These are phyloP conservation scores for Vaccinium vitisidaea DNA, from an alignment of 148 eudicot species.

Conservation along the genomic window DNA sequence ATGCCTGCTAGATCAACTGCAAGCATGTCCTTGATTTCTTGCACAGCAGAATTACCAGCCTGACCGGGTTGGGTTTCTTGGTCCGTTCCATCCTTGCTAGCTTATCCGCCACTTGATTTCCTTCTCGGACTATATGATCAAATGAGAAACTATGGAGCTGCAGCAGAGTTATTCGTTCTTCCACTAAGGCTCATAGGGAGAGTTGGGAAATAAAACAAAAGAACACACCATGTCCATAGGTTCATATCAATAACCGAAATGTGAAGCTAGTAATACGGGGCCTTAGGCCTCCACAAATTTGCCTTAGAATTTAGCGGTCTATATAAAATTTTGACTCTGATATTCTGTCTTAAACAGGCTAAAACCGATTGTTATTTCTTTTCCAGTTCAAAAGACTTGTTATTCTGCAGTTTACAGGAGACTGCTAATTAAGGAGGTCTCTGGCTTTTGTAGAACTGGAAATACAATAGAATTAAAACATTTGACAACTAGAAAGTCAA, in stretches of 20 bases:
- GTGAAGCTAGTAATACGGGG: not conserved
- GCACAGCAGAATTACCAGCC: not conserved
- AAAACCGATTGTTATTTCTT: not conserved
- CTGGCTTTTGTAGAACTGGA: not conserved
- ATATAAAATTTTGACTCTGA: not conserved
- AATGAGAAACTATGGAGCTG: not conserved
- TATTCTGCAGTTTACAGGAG: not conserved
- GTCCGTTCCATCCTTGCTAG: not conserved
- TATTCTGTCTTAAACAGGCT: constrained; percentile 4
- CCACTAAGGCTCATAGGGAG: not conserved
- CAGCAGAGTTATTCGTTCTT: not conserved
- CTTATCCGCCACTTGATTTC: not conserved
- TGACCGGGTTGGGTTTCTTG: not conserved
- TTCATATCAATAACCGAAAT: not conserved
- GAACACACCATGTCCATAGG: not conserved
- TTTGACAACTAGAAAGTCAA: not conserved
- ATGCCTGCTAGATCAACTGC: not conserved
- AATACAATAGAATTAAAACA: not conserved
- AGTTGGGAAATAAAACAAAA: not conserved
- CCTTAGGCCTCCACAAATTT: too few species aligned
- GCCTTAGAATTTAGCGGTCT: not conserved
- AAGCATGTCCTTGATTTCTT: not conserved
- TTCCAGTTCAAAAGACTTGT: not conserved
- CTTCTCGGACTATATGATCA: not conserved
- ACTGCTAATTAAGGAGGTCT: too few species aligned